These are phyloP conservation scores for Camellia granthamiana DNA, from an alignment of 148 eudicot genomes.

Conservation along the genomic window DNA sequence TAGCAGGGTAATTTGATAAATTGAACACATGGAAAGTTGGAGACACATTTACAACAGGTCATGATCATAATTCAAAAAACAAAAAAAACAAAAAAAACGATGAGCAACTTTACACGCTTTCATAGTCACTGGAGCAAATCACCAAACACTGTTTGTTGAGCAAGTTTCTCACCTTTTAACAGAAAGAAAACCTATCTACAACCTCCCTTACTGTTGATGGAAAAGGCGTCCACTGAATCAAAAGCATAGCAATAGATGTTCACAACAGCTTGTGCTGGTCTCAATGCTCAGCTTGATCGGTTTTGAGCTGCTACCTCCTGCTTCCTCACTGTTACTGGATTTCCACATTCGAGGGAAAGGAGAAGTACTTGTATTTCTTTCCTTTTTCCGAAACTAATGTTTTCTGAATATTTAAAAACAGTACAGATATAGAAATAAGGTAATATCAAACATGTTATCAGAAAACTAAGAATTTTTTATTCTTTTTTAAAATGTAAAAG, in stretches of 20 bases:
- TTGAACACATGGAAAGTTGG: no score
- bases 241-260: background rate
- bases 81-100: background rate
- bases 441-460: background rate
- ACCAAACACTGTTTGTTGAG: background rate
- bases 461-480: background rate
- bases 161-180: background rate
- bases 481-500: background rate
- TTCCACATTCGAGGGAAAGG: conserved; percentile 7
- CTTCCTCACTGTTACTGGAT: background rate
- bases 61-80: no score
- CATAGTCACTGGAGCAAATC: background rate
- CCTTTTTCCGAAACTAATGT: background rate
- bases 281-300: background rate
- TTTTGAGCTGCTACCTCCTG: background rate
- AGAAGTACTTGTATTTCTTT: background rate
- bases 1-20: background rate
- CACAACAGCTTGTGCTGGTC: background rate
- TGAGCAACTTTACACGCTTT: background rate
- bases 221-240: background rate
- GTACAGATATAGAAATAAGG: background rate
- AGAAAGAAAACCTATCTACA: background rate
- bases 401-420: background rate
- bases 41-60: background rate
- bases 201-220: background rate